Percentiles rank a stretch among this genome's conserved stretches.
Conservation (phyloP, 306 rosid genomes). For the Cicer arietinum region DNA sequence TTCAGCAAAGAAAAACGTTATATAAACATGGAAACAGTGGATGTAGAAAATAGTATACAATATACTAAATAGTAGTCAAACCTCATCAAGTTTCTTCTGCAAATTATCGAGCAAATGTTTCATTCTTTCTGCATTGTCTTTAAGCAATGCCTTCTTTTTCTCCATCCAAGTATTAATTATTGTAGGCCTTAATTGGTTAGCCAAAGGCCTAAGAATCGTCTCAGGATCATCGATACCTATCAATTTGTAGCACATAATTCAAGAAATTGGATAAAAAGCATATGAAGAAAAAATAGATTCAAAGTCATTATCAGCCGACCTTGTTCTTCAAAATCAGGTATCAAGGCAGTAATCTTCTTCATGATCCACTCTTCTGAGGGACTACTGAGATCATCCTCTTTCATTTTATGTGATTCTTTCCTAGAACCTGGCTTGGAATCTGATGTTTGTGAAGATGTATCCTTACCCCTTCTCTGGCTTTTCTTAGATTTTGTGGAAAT, state of each 20-base stretch:
- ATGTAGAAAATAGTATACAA: constrained; percentile 10
- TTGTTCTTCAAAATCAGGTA: constrained; percentile 91
- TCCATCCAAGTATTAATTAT: constrained; percentile 79
- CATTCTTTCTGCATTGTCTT: constrained; percentile 78
- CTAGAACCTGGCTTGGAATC: constrained; percentile 71
- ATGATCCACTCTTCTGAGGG: constrained; percentile 96
- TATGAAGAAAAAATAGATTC: constrained; percentile 39
- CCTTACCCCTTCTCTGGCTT: constrained; percentile 87
- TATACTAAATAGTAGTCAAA: constrained; percentile 47
- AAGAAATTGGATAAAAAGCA: constrained; percentile 44
- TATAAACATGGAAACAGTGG: constrained; percentile 24
- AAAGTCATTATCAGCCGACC: constrained; percentile 59
- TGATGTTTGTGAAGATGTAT: constrained; percentile 58
- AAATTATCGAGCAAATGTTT: constrained; percentile 76
- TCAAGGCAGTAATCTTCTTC: constrained; percentile 69
- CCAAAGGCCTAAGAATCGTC: constrained; percentile 70
- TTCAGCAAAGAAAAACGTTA: not conserved
- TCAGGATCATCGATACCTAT: constrained; percentile 80
- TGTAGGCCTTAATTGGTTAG: constrained; percentile 77
- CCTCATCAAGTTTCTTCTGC: constrained; percentile 95
- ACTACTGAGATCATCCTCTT: constrained; percentile 64
- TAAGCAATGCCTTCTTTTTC: constrained; percentile 80
- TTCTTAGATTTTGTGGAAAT: constrained; percentile 77
- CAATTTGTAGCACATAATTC: constrained; percentile 46
- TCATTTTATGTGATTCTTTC: constrained; percentile 69